Evolutionary conservation across 805 yeast species (phyloP).

Genomic region (Suhomyces sp.): DNA sequence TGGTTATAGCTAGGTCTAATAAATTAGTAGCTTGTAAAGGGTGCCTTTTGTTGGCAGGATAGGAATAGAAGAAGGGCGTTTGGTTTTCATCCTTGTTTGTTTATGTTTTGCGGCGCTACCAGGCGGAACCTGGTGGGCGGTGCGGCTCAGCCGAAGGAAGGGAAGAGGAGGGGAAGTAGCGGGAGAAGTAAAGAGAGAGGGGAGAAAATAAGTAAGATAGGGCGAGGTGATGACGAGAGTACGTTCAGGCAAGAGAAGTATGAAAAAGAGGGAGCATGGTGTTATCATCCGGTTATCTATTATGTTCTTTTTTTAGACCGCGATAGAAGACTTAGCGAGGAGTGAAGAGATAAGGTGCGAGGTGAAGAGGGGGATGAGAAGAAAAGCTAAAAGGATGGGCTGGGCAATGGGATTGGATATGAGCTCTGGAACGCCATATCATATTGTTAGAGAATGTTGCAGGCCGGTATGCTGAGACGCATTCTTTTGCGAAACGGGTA

Average conservation of each 20-base stretch:
- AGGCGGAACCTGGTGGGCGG: not conserved
- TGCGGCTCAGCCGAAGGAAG: not conserved
- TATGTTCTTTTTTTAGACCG: not conserved
- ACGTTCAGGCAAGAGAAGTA: not conserved
- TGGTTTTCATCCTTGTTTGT: not conserved
- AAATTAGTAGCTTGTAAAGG: too few species aligned
- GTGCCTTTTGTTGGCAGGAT: too few species aligned
- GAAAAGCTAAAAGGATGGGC: not conserved
- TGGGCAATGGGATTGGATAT: too few species aligned
- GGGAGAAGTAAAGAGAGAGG: not conserved
- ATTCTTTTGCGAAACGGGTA: not conserved
- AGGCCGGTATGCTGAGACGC: not conserved
- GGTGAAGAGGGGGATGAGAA: too few species aligned
- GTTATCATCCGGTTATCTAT: not conserved
- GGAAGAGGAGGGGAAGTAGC: not conserved
- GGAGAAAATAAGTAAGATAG: not conserved
- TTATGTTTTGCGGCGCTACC: slow-evolving; percentile 1
- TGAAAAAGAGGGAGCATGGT: not conserved
- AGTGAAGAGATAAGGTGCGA: too few species aligned
- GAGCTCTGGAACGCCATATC: too few species aligned
- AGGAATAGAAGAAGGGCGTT: not conserved
- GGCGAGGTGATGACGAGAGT: not conserved
- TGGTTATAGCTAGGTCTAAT: not conserved
- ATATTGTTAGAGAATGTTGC: too few species aligned
- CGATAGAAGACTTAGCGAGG: not conserved